Conservation (phyloP, 495 filamentous ascomycete genomes). For the Aspergillus taichungensis region DNA sequence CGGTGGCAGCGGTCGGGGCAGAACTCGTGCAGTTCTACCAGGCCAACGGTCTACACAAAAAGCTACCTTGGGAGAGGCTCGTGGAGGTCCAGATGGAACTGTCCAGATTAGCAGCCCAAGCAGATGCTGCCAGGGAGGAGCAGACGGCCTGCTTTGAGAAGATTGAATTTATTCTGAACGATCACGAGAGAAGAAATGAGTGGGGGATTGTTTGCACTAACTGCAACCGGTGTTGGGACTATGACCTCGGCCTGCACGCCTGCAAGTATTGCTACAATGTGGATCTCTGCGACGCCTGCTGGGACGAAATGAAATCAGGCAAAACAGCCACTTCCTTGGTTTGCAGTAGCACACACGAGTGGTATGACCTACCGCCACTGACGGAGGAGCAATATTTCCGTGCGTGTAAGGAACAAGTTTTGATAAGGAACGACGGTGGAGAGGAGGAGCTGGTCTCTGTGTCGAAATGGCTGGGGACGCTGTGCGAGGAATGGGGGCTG, state of each 20-base stretch:
- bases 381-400: slow-evolving; percentile 1
- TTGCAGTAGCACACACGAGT: slow-evolving; percentile 6
- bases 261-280: slow-evolving; percentile 13
- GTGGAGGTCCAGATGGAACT: no score
- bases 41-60: no score
- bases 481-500: slow-evolving; percentile 7
- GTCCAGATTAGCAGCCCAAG: no score
- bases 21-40: no score
- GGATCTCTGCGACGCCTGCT: slow-evolving; percentile 15
- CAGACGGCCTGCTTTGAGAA: no score
- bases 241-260: slow-evolving; percentile 6
- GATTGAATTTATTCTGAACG: no score
- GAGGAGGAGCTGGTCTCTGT: not conserved
- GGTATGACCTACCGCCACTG: not conserved
- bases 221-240: slow-evolving; percentile 6
- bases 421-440: not conserved
- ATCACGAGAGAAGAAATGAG: not conserved
- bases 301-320: slow-evolving; percentile 1
- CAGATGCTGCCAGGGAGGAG: no score
- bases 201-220: not conserved
- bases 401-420: not conserved
- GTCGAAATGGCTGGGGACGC: slow-evolving; percentile 3
- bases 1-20: no score
- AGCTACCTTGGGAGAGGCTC: no score
- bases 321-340: not conserved